phyloP scores from a whole-genome alignment of 2,329 filamentous ascomycete genomes.

The Trichoderma pleuroti region DNA sequence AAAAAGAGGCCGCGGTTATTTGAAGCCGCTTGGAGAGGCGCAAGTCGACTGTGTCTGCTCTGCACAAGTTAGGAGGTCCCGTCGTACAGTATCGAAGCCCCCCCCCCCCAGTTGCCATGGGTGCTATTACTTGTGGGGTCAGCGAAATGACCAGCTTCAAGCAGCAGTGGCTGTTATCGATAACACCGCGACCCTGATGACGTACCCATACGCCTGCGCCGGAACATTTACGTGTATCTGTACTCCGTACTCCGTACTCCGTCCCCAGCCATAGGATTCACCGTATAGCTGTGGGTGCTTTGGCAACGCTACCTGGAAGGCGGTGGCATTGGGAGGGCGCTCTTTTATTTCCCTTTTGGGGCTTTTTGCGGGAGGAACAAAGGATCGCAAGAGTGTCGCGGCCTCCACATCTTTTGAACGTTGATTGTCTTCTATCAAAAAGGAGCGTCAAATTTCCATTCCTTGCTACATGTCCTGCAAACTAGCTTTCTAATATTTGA shows the following conservation, averaged over 20 bases:
- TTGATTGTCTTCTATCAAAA: not conserved
- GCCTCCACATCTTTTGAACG: not conserved
- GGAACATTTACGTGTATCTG: not conserved
- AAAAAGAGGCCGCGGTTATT: not conserved
- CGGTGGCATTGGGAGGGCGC: not conserved
- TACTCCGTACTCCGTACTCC: not conserved
- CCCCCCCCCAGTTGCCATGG: constrained; percentile 5
- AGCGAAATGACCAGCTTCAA: constrained; percentile 9
- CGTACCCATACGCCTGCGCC: not conserved
- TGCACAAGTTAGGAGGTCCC: constrained; percentile 9
- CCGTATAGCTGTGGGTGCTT: not conserved
- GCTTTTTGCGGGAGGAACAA: not conserved
- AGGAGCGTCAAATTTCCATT: constrained; percentile 12
- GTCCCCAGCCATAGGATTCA: not conserved
- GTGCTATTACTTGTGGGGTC: constrained; percentile 3
- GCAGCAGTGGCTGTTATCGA: constrained; percentile 4
- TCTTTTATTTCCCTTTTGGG: not conserved
- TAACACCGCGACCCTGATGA: constrained; percentile 15
- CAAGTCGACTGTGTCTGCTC: not conserved
- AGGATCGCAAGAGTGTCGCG: not conserved
- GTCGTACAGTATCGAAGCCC: not conserved
- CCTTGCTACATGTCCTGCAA: constrained; percentile 11
- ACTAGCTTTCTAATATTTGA: constrained; percentile 12
- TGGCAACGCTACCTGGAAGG: not conserved
- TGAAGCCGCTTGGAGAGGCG: not conserved